Percentiles rank a stretch among this genome's conserved stretches.
Evolutionary conservation across 129 eudicot genomes (phyloP).

Genomic region (Erigeron canadensis): DNA sequence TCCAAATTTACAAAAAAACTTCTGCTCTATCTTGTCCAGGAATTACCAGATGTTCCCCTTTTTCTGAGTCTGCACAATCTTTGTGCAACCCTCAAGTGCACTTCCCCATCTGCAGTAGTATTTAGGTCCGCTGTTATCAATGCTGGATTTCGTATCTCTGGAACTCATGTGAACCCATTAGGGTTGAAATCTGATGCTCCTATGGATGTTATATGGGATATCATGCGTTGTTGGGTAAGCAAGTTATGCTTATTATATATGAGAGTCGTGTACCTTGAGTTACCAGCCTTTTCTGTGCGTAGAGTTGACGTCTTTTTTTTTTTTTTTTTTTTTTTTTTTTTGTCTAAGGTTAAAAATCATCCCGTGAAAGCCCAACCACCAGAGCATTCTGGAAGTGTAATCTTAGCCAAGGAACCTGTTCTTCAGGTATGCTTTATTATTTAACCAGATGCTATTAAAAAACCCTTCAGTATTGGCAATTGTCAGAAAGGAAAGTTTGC

Average conservation of each 20-base stretch:
- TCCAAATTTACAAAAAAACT: background rate
- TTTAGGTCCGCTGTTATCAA: constrained; percentile 97
- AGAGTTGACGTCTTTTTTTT: background rate
- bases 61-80: constrained; percentile 95
- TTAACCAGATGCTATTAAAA: background rate
- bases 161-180: constrained; percentile 89
- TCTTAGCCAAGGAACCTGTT: constrained; percentile 83
- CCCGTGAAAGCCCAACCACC: constrained; percentile 93
- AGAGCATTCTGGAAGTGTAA: constrained; percentile 84
- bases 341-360: constrained; percentile 63
- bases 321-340: background rate
- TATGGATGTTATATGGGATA: constrained; percentile 96
- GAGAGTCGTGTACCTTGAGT: background rate
- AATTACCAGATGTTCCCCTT: constrained; percentile 89
- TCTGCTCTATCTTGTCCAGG: constrained; percentile 45
- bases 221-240: constrained; percentile 99
- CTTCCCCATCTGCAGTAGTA: constrained; percentile 88
- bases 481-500: background rate
- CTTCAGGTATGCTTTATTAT: constrained; percentile 53
- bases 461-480: background rate
- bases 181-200: constrained; percentile 98
- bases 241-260: background rate
- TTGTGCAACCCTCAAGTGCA: constrained; percentile 89
- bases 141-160: constrained; percentile 97
- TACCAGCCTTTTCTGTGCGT: constrained; percentile 9